Evolutionary conservation across 2,329 filamentous ascomycete species (phyloP).

Genomic region (Rutstroemia sp.): DNA sequence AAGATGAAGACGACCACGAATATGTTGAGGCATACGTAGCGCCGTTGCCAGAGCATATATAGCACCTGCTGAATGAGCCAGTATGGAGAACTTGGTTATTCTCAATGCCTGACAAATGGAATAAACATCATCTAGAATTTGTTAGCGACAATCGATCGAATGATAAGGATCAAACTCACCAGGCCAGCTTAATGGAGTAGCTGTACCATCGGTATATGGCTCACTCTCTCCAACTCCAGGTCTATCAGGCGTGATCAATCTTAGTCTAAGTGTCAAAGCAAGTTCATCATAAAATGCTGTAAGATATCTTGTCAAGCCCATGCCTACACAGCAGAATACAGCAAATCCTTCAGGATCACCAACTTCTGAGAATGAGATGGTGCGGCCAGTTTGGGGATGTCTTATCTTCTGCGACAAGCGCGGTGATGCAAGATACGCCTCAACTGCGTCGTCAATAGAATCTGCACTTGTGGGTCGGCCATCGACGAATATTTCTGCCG

Average conservation of each 20-base stretch:
- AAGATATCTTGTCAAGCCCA: slow-evolving; percentile 93
- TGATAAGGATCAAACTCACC: slow-evolving; percentile 45
- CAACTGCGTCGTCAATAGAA: slow-evolving; percentile 82
- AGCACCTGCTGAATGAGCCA: slow-evolving; percentile 94
- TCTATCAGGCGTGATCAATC: slow-evolving; percentile 87
- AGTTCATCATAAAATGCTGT: slow-evolving; percentile 97
- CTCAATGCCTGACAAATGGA: slow-evolving; percentile 87
- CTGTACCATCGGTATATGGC: slow-evolving; percentile 70
- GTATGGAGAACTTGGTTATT: slow-evolving; percentile 91
- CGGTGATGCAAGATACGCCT: slow-evolving; percentile 74
- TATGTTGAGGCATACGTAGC: slow-evolving; percentile 90
- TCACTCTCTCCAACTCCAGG: slow-evolving; percentile 93
- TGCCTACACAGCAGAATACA: slow-evolving; percentile 94
- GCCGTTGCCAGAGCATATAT: slow-evolving; percentile 96
- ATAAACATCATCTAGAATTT: slow-evolving; percentile 64
- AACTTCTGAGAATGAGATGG: slow-evolving; percentile 94
- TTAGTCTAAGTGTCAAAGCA: slow-evolving; percentile 76
- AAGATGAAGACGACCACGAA: slow-evolving; percentile 87
- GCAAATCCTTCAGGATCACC: slow-evolving; percentile 86
- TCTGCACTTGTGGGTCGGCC: slow-evolving; percentile 74
- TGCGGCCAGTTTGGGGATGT: slow-evolving; percentile 77
- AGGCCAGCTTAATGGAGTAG: slow-evolving; percentile 88
- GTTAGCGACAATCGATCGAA: slow-evolving; percentile 20
- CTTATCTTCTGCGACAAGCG: slow-evolving; percentile 81
- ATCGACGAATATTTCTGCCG: slow-evolving; percentile 39